These are phyloP conservation scores for Maudiozyma pseudohumilis DNA, from an alignment of 805 yeast genomes.

Conservation along the genomic window DNA sequence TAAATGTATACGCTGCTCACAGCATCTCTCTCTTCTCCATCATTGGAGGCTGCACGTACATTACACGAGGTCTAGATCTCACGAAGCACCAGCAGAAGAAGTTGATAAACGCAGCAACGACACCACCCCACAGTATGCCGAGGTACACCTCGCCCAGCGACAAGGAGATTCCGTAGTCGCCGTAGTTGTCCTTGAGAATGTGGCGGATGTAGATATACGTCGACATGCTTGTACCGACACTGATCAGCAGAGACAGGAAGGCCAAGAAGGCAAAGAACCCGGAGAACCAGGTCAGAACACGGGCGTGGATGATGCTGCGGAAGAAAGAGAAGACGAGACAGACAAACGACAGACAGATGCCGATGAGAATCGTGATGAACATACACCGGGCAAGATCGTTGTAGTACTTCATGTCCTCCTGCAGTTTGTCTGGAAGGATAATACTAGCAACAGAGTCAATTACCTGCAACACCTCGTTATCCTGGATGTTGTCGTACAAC, in stretches of 20 bases:
- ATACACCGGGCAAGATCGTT: conserved; percentile 45
- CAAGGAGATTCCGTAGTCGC: conserved; percentile 46
- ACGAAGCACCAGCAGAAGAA: conserved; percentile 32
- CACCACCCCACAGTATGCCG: conserved; percentile 58
- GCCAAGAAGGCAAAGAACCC: conserved; percentile 37
- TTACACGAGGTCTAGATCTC: conserved; percentile 11
- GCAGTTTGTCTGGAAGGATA: conserved; percentile 45
- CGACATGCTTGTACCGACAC: conserved; percentile 55
- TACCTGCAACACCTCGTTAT: conserved; percentile 15
- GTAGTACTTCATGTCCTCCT: conserved; percentile 36
- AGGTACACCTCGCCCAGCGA: conserved; percentile 41
- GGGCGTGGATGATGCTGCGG: conserved; percentile 33
- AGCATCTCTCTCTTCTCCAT: conserved; percentile 16
- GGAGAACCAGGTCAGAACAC: conserved; percentile 39
- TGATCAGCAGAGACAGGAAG: conserved; percentile 30
- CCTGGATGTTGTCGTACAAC: conserved; percentile 22
- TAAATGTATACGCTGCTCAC: too few species aligned
- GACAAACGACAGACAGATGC: conserved; percentile 37
- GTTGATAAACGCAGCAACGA: conserved; percentile 37
- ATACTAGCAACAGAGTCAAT: conserved; percentile 26
- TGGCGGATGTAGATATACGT: conserved; percentile 40
- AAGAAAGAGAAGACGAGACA: conserved; percentile 30
- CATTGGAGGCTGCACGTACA: conserved; percentile 9
- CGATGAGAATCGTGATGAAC: conserved; percentile 44
- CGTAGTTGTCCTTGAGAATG: conserved; percentile 40